phyloP scores from a whole-genome alignment of 2,329 filamentous ascomycete genomes.

The Phoma sp. region DNA sequence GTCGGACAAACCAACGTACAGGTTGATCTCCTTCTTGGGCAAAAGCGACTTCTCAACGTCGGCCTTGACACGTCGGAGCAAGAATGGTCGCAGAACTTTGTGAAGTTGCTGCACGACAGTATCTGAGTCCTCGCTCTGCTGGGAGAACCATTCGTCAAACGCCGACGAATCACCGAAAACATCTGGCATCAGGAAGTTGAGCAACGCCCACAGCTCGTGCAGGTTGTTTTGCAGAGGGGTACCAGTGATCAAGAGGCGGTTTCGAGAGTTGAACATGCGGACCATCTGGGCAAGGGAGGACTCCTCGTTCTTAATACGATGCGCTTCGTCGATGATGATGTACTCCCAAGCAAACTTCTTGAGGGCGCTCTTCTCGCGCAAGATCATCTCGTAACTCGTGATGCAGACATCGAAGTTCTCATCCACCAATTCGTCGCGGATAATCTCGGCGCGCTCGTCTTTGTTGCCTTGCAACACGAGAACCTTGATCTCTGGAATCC shows the following conservation, averaged over 20 bases:
- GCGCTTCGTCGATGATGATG: conserved; percentile 97
- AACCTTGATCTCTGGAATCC: conserved; percentile 96
- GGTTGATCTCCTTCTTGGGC: conserved; percentile 95
- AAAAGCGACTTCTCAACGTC: conserved; percentile 98
- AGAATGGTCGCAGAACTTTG: conserved; percentile 87
- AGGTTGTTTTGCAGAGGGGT: conserved; percentile 98
- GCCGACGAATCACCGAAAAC: conserved; percentile 97
- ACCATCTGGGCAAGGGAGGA: conserved; percentile 97
- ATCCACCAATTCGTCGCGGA: conserved; percentile 87
- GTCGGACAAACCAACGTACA: conserved; percentile 98
- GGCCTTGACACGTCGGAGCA: conserved; percentile 93
- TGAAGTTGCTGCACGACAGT: conserved; percentile 96
- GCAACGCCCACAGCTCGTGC: conserved; percentile 94
- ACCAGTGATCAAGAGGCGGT: conserved; percentile 92
- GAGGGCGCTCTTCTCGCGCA: conserved; percentile 90
- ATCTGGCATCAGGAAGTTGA: conserved; percentile 97
- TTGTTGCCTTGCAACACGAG: conserved; percentile 93
- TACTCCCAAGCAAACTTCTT: conserved; percentile 99
- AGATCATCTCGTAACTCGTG: conserved; percentile 98
- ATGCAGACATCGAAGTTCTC: conserved; percentile 98
- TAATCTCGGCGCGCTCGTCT: conserved; percentile 86
- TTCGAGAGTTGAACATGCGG: conserved; percentile 92
- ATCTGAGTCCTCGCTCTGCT: conserved; percentile 88
- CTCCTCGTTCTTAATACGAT: conserved; percentile 99
- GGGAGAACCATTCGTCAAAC: conserved; percentile 98